Evolutionary conservation across 805 yeast genomes (phyloP).

Genomic region (Wickerhamiella hasegawae): DNA sequence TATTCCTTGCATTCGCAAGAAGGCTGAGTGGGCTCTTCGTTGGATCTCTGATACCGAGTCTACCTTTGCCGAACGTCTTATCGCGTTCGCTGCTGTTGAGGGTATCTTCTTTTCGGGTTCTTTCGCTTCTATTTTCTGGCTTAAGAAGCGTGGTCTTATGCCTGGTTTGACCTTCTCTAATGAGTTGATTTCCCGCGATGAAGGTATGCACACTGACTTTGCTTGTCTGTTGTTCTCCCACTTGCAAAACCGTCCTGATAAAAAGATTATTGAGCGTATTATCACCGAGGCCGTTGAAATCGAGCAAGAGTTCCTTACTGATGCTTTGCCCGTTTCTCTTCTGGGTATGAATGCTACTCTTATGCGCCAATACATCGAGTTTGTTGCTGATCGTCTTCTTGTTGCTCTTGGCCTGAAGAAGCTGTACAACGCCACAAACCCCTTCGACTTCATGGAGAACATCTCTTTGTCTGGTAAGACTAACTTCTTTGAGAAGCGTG

Average conservation of each 20-base stretch:
- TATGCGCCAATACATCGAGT: constrained; percentile 97
- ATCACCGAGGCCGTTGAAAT: constrained; percentile 90
- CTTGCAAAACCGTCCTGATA: constrained; percentile 74
- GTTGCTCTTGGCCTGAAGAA: constrained; percentile 84
- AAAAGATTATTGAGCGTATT: constrained; percentile 62
- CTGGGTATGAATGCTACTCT: constrained; percentile 88
- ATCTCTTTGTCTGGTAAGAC: constrained; percentile 97
- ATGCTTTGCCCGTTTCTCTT: constrained; percentile 83
- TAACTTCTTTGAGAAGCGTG: constrained; percentile 97
- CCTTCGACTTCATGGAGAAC: constrained; percentile 98
- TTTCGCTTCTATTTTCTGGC: constrained; percentile 96
- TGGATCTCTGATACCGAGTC: constrained; percentile 88
- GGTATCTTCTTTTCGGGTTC: constrained; percentile 98
- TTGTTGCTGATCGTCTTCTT: constrained; percentile 89
- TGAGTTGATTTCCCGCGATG: constrained; percentile 95
- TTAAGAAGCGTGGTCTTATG: constrained; percentile 97
- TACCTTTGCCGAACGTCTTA: constrained; percentile 84
- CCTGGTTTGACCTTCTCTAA: constrained; percentile 97
- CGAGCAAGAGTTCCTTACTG: constrained; percentile 88
- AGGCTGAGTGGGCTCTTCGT: constrained; percentile 98
- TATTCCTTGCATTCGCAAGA: constrained; percentile 89
- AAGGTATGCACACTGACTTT: constrained; percentile 96
- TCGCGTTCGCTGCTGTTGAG: constrained; percentile 97
- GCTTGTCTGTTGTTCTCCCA: constrained; percentile 92
- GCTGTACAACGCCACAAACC: constrained; percentile 74